These are phyloP conservation scores for Trichoderma virens DNA, from an alignment of 495 filamentous ascomycete species.

Conservation along the genomic window DNA sequence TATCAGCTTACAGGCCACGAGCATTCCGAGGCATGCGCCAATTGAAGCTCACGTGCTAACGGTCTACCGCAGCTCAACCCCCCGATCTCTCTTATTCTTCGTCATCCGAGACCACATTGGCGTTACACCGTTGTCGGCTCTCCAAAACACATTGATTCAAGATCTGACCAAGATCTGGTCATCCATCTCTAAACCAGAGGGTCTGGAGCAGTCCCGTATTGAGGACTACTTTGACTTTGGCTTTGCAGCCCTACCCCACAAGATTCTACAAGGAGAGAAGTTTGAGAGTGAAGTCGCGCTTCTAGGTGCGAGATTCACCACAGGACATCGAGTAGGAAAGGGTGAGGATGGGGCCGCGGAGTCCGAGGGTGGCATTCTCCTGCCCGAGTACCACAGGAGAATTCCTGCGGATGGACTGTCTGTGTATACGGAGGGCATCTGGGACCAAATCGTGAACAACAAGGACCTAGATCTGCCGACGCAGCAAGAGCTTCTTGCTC, in stretches of 20 bases:
- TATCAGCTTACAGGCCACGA: not conserved
- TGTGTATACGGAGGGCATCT: constrained; percentile 84
- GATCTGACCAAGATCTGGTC: constrained; percentile 89
- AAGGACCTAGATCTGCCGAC: constrained; percentile 96
- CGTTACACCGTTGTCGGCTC: constrained; percentile 76
- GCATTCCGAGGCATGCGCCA: not conserved
- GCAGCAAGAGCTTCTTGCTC: constrained; percentile 91
- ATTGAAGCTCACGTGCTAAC: constrained; percentile 3
- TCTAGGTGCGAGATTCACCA: constrained; percentile 71
- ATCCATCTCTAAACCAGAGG: constrained; percentile 79
- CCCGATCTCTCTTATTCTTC: constrained; percentile 92
- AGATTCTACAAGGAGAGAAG: constrained; percentile 90
- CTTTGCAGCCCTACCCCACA: constrained; percentile 91
- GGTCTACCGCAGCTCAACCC: constrained; percentile 57
- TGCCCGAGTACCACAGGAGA: constrained; percentile 89
- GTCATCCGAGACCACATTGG: constrained; percentile 96
- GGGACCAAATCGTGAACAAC: constrained; percentile 98
- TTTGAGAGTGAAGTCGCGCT: constrained; percentile 75
- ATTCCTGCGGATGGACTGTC: constrained; percentile 96
- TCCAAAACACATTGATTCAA: constrained; percentile 82
- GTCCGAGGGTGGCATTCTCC: constrained; percentile 67
- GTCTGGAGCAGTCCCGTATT: constrained; percentile 80
- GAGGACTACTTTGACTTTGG: constrained; percentile 98
- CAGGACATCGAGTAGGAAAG: constrained; percentile 62
- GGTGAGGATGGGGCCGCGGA: constrained; percentile 56